Evolutionary conservation across 2,329 filamentous ascomycete genomes (phyloP), one percentile per base, ranked within the genome.

Genomic region (Fusarium sp.): DNA sequence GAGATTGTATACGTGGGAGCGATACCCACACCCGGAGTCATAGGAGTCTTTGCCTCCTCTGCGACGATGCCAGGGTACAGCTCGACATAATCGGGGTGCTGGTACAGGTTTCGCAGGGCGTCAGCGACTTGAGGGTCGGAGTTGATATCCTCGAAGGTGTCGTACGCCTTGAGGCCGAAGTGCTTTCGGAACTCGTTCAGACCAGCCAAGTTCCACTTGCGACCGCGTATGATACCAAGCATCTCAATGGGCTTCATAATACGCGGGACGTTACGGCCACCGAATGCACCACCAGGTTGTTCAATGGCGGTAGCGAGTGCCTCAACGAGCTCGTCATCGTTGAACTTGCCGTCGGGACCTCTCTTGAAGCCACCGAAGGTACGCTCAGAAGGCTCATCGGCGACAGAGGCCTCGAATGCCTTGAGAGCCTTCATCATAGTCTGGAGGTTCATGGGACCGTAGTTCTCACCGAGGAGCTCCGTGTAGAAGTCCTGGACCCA

Each of bases 181-280:
- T 94, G 92, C 77, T 92, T 90, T 55, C 93, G 87, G 83, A 96
- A 97, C 81, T 96, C 93, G 76, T 97, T 97, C 65, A 97, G 83
- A 0, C 91, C 90, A 0, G 91, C 91, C 11, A 94, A 81, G 65
- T 94, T 91, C 93, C 93, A 97, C 58, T 87, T 86, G 47, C 93
- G 86, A 6, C 91, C 88, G 66, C 94, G 92, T 49, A 93, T 84
- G 61, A 97, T 96, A 45, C 92, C 93, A 9, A 96, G 83, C 37
- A 96, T 91, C 78, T 96, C 93, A 18, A 96, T 87, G 2, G 90
- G 88, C 69, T 90, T 88, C 84, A 97, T 87, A 30, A 91, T 87
- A 24, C 88, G 85, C 0, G 94, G 93, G 0, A 95, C 91, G 64
- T 93, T 92, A 16, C 89, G 89, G 1, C 88, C 90, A 2, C 92